Base-by-base conservation (phyloP, 2,329 filamentous ascomycete species). In the Pseudogymnoascus sp. region DNA sequence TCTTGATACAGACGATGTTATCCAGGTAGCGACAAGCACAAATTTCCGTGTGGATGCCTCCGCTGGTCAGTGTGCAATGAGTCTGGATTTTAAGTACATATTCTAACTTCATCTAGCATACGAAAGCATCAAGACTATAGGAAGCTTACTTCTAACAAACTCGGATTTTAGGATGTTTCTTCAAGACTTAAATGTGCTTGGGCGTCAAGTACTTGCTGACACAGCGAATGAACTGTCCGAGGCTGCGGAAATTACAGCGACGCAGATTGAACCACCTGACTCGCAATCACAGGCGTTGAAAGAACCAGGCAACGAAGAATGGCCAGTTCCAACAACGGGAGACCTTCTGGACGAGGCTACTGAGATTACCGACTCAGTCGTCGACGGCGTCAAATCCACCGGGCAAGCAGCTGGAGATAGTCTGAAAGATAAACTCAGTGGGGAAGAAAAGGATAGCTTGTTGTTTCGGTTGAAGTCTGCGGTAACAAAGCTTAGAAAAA, bases 81-180 rank as follows among this genome's bases (percentile, higher is more conserved):
- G 26, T 17, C n/a, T 33, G 29, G 29, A 56, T 56, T 17, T 15
- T 33, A 15, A 13, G 3, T 15, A 11, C 17, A 35, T 21, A 56
- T 33, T 33, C 29, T 56, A 56, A 56, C 50, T 19, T 21, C 3
- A 59, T 19, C 21, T 67, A 89, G 89, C 90, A 15, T 93, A 93
- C 70, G 82, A 89, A 71, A 96, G 92, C 73, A 77, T 96, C 59
- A 88, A 87, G 64, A 96, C 92, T 0, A 85, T 97, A 0, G 88
- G 89, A 31, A 89, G 88, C 2, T 79, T 97, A n/a, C 82, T 97
- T 0, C 79, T 97, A 46, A 91, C 90, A 13, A 97, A 97, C 72
- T 87, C 89, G 0, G 92, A 97, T 70, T 97, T 97, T 74, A 87
- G 93, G 40, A 80, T 93, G 6, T 92, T 97, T 70, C 78, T 97